phyloP scores from a whole-genome alignment of 2,329 filamentous ascomycete genomes.

The Colletotrichum graminicola region DNA sequence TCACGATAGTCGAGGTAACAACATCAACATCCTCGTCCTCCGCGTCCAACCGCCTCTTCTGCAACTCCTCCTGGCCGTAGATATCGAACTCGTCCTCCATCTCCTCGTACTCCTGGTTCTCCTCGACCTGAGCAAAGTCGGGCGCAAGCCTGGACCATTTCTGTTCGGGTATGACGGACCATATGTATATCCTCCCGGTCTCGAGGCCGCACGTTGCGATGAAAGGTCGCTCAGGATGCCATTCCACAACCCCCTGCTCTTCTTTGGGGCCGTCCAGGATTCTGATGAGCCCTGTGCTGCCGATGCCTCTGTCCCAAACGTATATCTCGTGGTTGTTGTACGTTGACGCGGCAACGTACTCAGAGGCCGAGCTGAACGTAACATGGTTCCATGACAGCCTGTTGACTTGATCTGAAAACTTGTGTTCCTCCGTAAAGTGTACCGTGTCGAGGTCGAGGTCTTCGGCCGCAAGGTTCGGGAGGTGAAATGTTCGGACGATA shows the following conservation, averaged over 20 bases:
- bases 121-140: constrained; percentile 97
- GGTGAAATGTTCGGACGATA: constrained; percentile 90
- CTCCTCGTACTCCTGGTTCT: constrained; percentile 97
- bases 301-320: constrained; percentile 95
- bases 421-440: constrained; percentile 92
- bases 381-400: constrained; percentile 96
- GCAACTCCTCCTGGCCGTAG: constrained; percentile 93
- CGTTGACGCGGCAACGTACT: constrained; percentile 96
- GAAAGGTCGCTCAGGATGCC: constrained; percentile 90
- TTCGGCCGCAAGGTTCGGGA: constrained; percentile 79
- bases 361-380: constrained; percentile 91
- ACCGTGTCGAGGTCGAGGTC: constrained; percentile 87
- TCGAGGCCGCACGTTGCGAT: constrained; percentile 94
- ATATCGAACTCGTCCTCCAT: constrained; percentile 98
- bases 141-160: constrained; percentile 97
- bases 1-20: constrained; percentile 75
- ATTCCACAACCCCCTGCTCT: constrained; percentile 96
- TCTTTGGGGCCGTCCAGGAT: constrained; percentile 98
- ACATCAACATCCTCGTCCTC: constrained; percentile 97
- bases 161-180: constrained; percentile 95
- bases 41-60: constrained; percentile 87
- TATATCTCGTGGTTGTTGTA: constrained; percentile 99
- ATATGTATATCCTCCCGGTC: constrained; percentile 92
- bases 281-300: constrained; percentile 82
- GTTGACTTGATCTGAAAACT: constrained; percentile 98